A percentile compares a stretch with the other conserved stretches of the same genome.
Evolutionary conservation across 2,329 filamentous ascomycete genomes (phyloP).

Genomic region (Colletotrichum lindemuthianum): DNA sequence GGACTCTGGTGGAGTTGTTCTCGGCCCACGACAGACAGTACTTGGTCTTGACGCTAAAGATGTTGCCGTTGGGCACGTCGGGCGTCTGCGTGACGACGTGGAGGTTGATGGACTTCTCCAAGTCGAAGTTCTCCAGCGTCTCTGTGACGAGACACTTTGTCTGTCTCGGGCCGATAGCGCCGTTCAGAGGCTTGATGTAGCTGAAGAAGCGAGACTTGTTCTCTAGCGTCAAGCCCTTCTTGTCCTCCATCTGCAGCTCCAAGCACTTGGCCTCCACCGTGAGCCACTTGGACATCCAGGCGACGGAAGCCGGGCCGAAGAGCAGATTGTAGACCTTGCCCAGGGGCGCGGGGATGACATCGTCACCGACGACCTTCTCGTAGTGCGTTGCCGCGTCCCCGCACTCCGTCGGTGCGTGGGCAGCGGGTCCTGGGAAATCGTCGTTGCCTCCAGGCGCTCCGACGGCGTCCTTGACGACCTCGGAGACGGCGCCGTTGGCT

Average conservation of each 20-base stretch:
- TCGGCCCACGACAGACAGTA: slow-evolving; percentile 96
- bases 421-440: slow-evolving; percentile 86
- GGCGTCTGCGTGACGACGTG: slow-evolving; percentile 87
- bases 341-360: slow-evolving; percentile 84
- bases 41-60: slow-evolving; percentile 91
- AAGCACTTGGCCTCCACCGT: slow-evolving; percentile 86
- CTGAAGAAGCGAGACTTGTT: slow-evolving; percentile 79
- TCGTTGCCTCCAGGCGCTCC: slow-evolving; percentile 52
- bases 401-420: slow-evolving; percentile 87
- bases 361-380: slow-evolving; percentile 86
- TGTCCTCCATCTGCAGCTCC: slow-evolving; percentile 89
- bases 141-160: slow-evolving; percentile 94
- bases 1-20: slow-evolving; percentile 83
- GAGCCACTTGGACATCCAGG: slow-evolving; percentile 89
- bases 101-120: slow-evolving; percentile 89
- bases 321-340: slow-evolving; percentile 91
- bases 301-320: slow-evolving; percentile 82
- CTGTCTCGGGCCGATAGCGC: slow-evolving; percentile 87
- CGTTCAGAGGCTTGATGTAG: slow-evolving; percentile 91
- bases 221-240: slow-evolving; percentile 79
- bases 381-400: slow-evolving; percentile 82
- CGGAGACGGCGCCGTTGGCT: slow-evolving; percentile 55
- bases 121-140: slow-evolving; percentile 83
- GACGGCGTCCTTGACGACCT: slow-evolving; percentile 62
- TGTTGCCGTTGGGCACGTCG: slow-evolving; percentile 92